Base-by-base conservation (phyloP, 768 basidiomycete genomes). In the Termitomyces sp. region DNA sequence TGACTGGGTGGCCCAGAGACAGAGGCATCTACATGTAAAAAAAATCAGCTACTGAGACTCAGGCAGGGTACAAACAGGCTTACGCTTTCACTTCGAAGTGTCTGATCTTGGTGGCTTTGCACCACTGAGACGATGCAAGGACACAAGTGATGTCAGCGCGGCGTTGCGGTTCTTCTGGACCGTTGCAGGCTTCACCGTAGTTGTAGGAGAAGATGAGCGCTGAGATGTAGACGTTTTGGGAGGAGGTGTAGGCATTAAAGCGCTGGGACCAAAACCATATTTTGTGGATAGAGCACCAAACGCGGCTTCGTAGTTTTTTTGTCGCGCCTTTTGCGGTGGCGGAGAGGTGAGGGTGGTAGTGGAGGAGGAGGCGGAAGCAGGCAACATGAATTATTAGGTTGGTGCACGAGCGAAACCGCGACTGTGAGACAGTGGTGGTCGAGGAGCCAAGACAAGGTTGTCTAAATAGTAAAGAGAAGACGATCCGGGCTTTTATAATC, bases 301-400 rank as follows among this genome's bases (percentile, higher is more conserved):
- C 4, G 67, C 63, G 40, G 67, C 57, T 51, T 67, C 67, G 33
- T 63, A 68, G 45, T 68, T 58, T 54, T 66, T 65, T 12, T 61
- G 45, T 9, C 48, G 54, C 4, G 53, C 26, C 13, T 53, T 56
- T 30, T 56, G 53, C 2, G 14, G 40, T 4, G 35, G 57, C 8
- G 28, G 32, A 12, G 54, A 43, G 28, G 47, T 49, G n/a, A 58
- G 55, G 32, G 44, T 52, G n/a, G 56, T 20, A 13, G 61, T 35
- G n/a, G 54, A 61, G 14, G 62, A 58, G 43, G 48, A 59, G 6
- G 54, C 13, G 18, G 58, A 52, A 32, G 58, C 33, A 20, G 60
- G 46, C 20, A 55, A 58, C 57, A 59, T 65, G 22, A 18, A 24
- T 40, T 12, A 12, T 14, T 20, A 8, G 2, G 7, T 22, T 33